These are phyloP conservation scores for Aspergillus pseudotamarii DNA, from an alignment of 2,329 filamentous ascomycete genomes.

Conservation along the genomic window DNA sequence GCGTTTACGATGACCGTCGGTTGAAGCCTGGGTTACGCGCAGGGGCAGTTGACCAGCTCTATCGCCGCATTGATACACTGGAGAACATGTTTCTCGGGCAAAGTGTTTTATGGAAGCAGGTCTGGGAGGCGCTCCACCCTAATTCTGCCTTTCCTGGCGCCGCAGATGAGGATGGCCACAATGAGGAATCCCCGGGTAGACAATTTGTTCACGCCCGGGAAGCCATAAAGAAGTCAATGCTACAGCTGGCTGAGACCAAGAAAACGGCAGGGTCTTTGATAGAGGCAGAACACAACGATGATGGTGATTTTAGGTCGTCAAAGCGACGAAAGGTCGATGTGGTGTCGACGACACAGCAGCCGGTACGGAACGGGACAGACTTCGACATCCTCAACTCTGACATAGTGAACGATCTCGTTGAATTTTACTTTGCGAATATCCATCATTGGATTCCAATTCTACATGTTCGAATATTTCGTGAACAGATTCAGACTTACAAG, in stretches of 20 bases:
- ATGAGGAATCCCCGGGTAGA: too few species aligned
- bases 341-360: not conserved
- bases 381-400: slow-evolving; percentile 11
- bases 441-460: slow-evolving; percentile 41
- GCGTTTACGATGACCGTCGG: slow-evolving; percentile 36
- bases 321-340: not conserved
- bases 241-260: not conserved
- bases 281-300: not conserved
- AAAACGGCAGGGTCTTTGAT: not conserved
- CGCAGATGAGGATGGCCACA: not conserved
- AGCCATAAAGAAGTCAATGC: not conserved
- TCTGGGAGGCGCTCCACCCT: slow-evolving; percentile 17
- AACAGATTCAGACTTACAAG: slow-evolving; percentile 21
- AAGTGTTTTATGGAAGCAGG: slow-evolving; percentile 22
- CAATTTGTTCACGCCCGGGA: not conserved
- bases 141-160: not conserved
- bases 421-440: slow-evolving; percentile 33
- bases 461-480: slow-evolving; percentile 33
- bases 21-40: slow-evolving; percentile 35
- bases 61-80: slow-evolving; percentile 30
- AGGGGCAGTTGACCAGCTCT: slow-evolving; percentile 37
- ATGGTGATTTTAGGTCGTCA: not conserved
- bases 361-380: not conserved
- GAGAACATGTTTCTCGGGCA: slow-evolving; percentile 27
- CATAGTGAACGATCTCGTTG: slow-evolving; percentile 30